phyloP scores from a whole-genome alignment of 2,329 filamentous ascomycete species.

The Exserohilum rostratum region DNA sequence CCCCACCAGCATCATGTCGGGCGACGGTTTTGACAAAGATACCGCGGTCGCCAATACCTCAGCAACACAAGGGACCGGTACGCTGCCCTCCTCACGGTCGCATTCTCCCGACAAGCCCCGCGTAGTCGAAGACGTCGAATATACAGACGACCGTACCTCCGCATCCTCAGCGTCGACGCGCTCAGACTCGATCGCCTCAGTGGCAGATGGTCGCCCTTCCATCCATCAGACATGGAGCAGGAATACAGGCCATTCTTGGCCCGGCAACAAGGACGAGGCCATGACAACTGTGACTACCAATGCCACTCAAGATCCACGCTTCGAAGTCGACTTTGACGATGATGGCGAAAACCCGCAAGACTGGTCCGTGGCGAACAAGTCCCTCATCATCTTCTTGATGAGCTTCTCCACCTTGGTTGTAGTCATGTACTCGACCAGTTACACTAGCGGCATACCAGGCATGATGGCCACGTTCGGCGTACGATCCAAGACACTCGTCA shows the following conservation, averaged over 20 bases:
- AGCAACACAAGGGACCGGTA: background rate
- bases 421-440: slow-evolving; percentile 73
- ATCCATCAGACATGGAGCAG: slow-evolving; percentile 44
- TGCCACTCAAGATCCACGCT: slow-evolving; percentile 60
- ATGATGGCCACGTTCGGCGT: slow-evolving; percentile 71
- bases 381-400: slow-evolving; percentile 60
- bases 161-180: slow-evolving; percentile 34
- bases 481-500: slow-evolving; percentile 64
- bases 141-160: slow-evolving; percentile 27
- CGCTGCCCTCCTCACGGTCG: slow-evolving; percentile 1
- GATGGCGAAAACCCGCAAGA: slow-evolving; percentile 67
- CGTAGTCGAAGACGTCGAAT: slow-evolving; percentile 12
- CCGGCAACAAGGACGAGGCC: slow-evolving; percentile 29
- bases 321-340: slow-evolving; percentile 74
- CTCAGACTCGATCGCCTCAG: slow-evolving; percentile 24
- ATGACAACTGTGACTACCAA: slow-evolving; percentile 44
- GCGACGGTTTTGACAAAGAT: slow-evolving; percentile 16
- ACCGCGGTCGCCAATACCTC: slow-evolving; percentile 5
- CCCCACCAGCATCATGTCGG: slow-evolving; percentile 14
- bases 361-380: slow-evolving; percentile 68
- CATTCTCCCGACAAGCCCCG: slow-evolving; percentile 8
- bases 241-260: slow-evolving; percentile 41
- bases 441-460: slow-evolving; percentile 73
- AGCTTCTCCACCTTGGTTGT: slow-evolving; percentile 61
- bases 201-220: slow-evolving; percentile 28